Percentiles rank a stretch among this genome's conserved stretches.
phyloP scores from a whole-genome alignment of 768 basidiomycete species.

The Naganishia onofrii region DNA sequence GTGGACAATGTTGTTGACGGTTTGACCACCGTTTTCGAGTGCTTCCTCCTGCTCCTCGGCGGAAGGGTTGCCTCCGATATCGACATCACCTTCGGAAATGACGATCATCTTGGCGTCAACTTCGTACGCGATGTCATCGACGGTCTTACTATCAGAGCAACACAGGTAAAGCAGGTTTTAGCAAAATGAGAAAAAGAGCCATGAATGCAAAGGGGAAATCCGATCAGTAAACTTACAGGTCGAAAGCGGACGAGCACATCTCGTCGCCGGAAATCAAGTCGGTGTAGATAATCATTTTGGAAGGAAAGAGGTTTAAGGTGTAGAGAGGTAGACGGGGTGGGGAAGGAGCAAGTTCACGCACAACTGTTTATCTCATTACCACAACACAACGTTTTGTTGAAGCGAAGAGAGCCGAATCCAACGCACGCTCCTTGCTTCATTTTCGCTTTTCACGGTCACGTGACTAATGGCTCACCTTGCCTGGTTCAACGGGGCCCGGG shows the following conservation, averaged over 20 bases:
- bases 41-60: constrained; percentile 78
- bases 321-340: constrained; percentile 16
- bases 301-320: constrained; percentile 14
- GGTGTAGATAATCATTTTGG: constrained; percentile 52
- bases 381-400: not conserved
- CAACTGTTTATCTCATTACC: not conserved
- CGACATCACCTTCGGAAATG: constrained; percentile 73
- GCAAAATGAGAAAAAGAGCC: too few species aligned
- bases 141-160: constrained; percentile 63
- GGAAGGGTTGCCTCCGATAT: constrained; percentile 95
- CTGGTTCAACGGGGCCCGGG: too few species aligned
- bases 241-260: constrained; percentile 92
- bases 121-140: constrained; percentile 79
- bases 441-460: constrained; percentile 7
- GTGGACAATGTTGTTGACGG: constrained; percentile 85
- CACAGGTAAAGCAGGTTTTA: too few species aligned
- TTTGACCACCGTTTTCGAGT: constrained; percentile 70
- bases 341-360: too few species aligned
- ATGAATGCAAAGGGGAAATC: too few species aligned
- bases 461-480: too few species aligned
- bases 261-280: constrained; percentile 72
- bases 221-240: constrained; percentile 60
- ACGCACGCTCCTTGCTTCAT: not conserved
- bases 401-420: not conserved
- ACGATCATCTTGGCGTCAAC: constrained; percentile 73